Base-by-base conservation (phyloP, 352 stramenopile species). In the Phytophthora tentaculata region DNA sequence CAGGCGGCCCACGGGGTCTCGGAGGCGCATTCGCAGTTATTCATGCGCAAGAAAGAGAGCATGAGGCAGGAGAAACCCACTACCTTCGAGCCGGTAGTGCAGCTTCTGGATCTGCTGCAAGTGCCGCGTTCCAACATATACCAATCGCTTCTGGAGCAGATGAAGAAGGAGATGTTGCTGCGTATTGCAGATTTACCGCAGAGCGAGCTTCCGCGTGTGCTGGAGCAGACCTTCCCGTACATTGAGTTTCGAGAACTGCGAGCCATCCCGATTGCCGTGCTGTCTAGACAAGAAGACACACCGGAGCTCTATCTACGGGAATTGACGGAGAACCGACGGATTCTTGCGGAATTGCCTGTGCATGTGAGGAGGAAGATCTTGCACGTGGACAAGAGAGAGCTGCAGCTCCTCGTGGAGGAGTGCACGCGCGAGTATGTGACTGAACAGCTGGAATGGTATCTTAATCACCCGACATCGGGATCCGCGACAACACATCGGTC, bases 161-260 rank as follows among this genome's bases (percentile, higher is more conserved):
- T 95, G 60, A 71, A 85, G 56, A 65, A 79, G 17, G 86, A 94
- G 58, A 89, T 95, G 79, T 71, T 92, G 41, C 59, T 91, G 61
- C 87, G 87, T 49, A 91, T 92, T 58, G 72, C 81, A 41, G 77
- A 90, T 48, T 73, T 94, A 20, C 79, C 81, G 12, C 84, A 92
- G 67, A 77, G 79, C 14, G 81, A 96, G 49, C 71, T 96, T 22
- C 80, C 88, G 28, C 74, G 78, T 20, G 67, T 93, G 45, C 69
- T 96, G 8, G 87, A 95, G 65, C 76, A 78, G 44, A 96, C 89
- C 17, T 96, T 96, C 61, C 86, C 89, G 29, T 96, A 94, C 44
- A 92, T 96, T 69, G 89, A 96, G 67, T 94, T 94, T 63, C 86
- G 86, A 37, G 89, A 96, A 75, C 80, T 96, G 29, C 83, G 87